Conservation (phyloP, 805 yeast species). For the Suhomyces kilbournensis region DNA sequence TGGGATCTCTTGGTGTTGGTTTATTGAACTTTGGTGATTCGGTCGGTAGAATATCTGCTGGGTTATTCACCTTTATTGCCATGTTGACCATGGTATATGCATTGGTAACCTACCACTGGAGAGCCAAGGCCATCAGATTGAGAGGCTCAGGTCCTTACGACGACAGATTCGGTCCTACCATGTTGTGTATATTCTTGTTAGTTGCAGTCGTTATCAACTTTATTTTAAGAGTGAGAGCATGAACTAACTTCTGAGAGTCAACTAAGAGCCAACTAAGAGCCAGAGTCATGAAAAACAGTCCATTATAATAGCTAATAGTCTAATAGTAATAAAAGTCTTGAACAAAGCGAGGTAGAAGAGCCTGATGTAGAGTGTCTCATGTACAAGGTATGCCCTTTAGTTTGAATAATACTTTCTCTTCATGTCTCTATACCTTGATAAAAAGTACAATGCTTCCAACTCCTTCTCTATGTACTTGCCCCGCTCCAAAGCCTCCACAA, state of each 20-base stretch:
- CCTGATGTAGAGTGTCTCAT: too few species aligned
- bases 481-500: conserved; percentile 22
- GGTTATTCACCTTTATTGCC: conserved; percentile 90
- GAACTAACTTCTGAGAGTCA: conserved; percentile 1
- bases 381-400: too few species aligned
- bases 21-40: conserved; percentile 93
- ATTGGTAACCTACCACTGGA: conserved; percentile 95
- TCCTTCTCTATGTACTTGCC: conserved; percentile 32
- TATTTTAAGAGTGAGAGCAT: conserved; percentile 70
- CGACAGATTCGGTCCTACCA: conserved; percentile 97
- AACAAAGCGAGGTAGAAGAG: neutral
- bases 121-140: conserved; percentile 96
- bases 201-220: conserved; percentile 94
- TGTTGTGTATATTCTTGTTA: conserved; percentile 89
- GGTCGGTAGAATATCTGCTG: conserved; percentile 89
- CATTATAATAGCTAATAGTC: neutral
- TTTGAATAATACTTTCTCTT: conserved; percentile 30
- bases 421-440: conserved; percentile 28
- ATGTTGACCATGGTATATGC: conserved; percentile 98
- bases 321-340: neutral
- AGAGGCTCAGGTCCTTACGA: conserved; percentile 99
- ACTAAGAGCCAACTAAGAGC: neutral
- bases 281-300: too few species aligned
- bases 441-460: conserved; percentile 31
- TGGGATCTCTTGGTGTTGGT: conserved; percentile 96